Conservation (phyloP, 1,284 basidiomycete species). For the Ganoderma leucocontextum region DNA sequence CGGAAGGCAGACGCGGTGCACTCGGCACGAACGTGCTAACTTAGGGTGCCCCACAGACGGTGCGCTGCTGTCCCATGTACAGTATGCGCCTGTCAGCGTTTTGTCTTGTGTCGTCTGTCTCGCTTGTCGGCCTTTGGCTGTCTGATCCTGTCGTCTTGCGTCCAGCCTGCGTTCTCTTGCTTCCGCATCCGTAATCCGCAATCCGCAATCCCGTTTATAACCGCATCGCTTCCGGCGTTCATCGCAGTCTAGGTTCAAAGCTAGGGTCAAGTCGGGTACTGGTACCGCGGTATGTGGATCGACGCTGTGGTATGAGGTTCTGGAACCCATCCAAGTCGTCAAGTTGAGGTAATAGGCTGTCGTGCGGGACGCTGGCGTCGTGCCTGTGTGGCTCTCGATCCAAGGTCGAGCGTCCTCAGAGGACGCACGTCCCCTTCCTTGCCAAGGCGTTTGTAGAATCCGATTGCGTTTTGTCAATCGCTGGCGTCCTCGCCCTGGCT, state of each 20-base stretch:
- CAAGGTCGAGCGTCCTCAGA: background rate
- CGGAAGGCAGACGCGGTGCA: conserved; percentile 5
- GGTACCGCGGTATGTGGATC: background rate
- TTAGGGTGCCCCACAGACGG: background rate
- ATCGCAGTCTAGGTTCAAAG: conserved; percentile 1
- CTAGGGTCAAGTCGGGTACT: background rate
- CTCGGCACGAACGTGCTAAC: background rate
- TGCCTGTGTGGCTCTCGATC: background rate
- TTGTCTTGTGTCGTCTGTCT: conserved; percentile 10
- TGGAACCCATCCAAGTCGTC: background rate
- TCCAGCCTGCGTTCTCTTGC: background rate
- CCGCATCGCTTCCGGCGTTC: background rate
- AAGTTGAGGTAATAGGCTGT: conserved; percentile 1
- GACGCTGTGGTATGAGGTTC: background rate
- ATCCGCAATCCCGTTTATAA: background rate
- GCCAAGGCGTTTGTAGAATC: background rate
- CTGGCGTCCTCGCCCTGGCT: background rate
- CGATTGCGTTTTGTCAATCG: background rate
- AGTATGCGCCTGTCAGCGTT: conserved; percentile 4
- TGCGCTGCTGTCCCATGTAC: background rate
- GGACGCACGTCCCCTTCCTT: background rate
- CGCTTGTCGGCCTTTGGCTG: background rate
- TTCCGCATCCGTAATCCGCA: background rate
- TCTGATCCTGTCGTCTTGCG: background rate
- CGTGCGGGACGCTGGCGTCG: background rate